Evolutionary conservation across 345 rosid genomes (phyloP), one percentile per base, ranked within the genome.

Genomic region (Acer yangbiense): DNA sequence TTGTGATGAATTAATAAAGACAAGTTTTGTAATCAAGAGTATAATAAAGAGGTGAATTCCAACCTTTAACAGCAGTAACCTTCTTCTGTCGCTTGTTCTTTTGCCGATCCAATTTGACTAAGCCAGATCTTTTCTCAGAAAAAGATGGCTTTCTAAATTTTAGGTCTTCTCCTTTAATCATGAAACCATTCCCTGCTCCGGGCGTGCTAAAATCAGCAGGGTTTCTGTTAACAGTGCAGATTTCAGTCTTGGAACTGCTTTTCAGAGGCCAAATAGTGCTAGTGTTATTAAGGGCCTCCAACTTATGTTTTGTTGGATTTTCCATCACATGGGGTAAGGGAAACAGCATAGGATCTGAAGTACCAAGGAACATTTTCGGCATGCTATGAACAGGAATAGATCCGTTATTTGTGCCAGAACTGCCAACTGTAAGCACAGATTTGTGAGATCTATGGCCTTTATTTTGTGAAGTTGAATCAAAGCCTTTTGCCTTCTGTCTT

Each of bases 131-230:
- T 25, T 67, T 75, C 44, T n/a, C 77, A 55, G 68, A 75, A 58
- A 76, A 81, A 76, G 61, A 60, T 60, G 58, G 21, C 80, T 79
- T 80, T 61, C 81, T 67, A 75, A 82, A 79, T 80, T 84, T 88
- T 10, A 93, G 90, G 73, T 83, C 88, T 70, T 86, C 86, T 32
- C 91, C 90, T 13, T 82, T 73, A 52, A 91, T 87, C 90, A 91
- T 93, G 88, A 87, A 92, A 25, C 61, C 61, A 84, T 93, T 97
- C 29, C 89, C 88, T 75, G 85, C 88, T 81, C 79, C 97, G 70
- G 97, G 88, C 10, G 79, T 8, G 69, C 90, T 89, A 79, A 94
- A 97, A 85, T 97, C 99, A 68, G 98, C 92, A n/a, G 99, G 99
- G 83, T 97, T 97, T 75, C 90, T 84, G 77, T 93, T 97, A 41